Evolutionary conservation across 2,329 filamentous ascomycete genomes (phyloP).

Genomic region (Fusarium nelsonii): DNA sequence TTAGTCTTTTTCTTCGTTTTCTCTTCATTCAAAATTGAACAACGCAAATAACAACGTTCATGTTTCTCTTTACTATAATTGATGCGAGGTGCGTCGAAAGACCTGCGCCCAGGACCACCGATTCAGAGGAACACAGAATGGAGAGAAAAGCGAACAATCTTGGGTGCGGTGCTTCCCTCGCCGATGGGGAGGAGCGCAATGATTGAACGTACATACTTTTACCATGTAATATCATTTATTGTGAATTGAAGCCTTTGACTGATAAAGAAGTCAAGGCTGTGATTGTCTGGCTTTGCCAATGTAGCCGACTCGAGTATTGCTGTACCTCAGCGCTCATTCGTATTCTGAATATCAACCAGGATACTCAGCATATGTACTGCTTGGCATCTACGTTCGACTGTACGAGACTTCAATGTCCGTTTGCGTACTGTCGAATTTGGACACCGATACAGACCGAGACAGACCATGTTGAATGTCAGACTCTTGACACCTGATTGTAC

Average conservation of each 20-base stretch:
- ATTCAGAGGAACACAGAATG: slow-evolving; percentile 64
- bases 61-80: slow-evolving; percentile 53
- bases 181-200: slow-evolving; percentile 68
- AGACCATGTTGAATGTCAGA: background rate
- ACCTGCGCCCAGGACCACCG: slow-evolving; percentile 61
- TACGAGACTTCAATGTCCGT: background rate
- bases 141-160: slow-evolving; percentile 69
- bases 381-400: background rate
- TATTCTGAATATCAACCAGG: background rate
- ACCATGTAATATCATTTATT: background rate
- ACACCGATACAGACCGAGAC: background rate
- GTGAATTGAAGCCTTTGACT: slow-evolving; percentile 19
- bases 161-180: slow-evolving; percentile 69
- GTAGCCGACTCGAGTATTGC: background rate
- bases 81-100: slow-evolving; percentile 61
- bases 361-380: background rate
- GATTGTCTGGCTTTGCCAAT: background rate
- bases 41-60: slow-evolving; percentile 63
- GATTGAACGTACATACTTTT: slow-evolving; percentile 67
- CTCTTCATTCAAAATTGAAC: slow-evolving; percentile 56
- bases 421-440: background rate
- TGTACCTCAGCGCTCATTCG: background rate
- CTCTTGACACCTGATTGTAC: background rate
- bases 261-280: background rate
- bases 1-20: slow-evolving; percentile 34